A percentile compares a stretch with the other conserved stretches of the same genome.
phyloP scores from a whole-genome alignment of 1,284 basidiomycete species.

The Phylloporus sp. region DNA sequence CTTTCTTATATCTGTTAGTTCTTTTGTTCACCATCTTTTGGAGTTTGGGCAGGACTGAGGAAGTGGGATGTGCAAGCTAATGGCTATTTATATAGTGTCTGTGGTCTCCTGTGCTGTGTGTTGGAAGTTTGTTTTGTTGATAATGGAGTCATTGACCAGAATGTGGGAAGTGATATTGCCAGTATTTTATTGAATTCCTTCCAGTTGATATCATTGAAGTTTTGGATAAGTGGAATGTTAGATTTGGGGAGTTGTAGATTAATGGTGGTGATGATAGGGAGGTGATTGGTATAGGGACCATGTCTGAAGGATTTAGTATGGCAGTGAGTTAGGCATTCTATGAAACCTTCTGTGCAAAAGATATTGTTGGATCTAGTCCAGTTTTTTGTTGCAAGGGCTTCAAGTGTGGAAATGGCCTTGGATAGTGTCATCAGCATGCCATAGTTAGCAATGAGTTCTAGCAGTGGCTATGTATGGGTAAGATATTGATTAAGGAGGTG shows the following conservation, averaged over 20 bases:
- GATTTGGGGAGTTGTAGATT: background rate
- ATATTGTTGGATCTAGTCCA: background rate
- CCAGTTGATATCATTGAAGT: too few species aligned
- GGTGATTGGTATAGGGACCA: background rate
- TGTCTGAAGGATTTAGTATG: background rate
- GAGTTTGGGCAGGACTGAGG: background rate
- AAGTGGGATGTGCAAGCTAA: too few species aligned
- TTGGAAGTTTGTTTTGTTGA: too few species aligned
- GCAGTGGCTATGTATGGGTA: too few species aligned
- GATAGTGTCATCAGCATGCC: background rate
- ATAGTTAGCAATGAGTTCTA: background rate
- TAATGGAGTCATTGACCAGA: too few species aligned
- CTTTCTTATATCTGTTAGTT: background rate
- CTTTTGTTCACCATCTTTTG: background rate
- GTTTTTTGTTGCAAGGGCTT: background rate
- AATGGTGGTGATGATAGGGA: background rate
- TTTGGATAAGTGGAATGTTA: background rate
- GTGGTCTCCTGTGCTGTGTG: too few species aligned
- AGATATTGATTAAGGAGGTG: slow-evolving; percentile 14
- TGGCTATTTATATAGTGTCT: too few species aligned
- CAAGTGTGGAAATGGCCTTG: background rate
- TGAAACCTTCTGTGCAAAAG: background rate
- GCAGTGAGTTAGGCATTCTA: background rate
- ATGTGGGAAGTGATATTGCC: too few species aligned
- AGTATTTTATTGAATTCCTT: too few species aligned